Conservation (phyloP, 2,329 filamentous ascomycete species). For the Arthroderma uncinatum region DNA sequence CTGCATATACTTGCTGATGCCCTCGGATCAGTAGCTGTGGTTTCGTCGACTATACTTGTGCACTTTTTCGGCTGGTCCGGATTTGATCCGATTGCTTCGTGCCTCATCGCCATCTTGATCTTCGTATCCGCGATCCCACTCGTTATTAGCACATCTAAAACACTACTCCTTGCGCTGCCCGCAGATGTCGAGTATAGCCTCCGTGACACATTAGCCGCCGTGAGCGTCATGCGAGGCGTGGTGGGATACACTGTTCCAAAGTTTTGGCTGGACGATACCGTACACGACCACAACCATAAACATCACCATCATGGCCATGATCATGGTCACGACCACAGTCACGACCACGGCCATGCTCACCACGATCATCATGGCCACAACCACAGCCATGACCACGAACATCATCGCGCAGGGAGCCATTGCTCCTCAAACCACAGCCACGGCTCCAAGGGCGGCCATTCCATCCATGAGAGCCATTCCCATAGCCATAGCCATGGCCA, state of each 20-base stretch:
- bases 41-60: slow-evolving; percentile 78
- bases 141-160: slow-evolving; percentile 71
- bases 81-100: slow-evolving; percentile 90
- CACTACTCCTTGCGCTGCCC: slow-evolving; percentile 72
- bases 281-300: slow-evolving; percentile 22
- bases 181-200: slow-evolving; percentile 78
- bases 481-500: too few species aligned
- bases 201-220: slow-evolving; percentile 72
- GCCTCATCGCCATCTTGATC: slow-evolving; percentile 84
- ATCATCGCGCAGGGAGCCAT: slow-evolving; percentile 23
- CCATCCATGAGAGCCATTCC: slow-evolving; percentile 18
- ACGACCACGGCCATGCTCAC: too few species aligned
- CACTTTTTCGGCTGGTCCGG: slow-evolving; percentile 82
- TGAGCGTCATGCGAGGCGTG: slow-evolving; percentile 72
- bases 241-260: slow-evolving; percentile 75
- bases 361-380: slow-evolving; percentile 22
- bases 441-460: slow-evolving; percentile 16
- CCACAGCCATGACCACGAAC: slow-evolving; percentile 22
- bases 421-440: slow-evolving; percentile 19
- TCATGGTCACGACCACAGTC: too few species aligned
- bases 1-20: slow-evolving; percentile 91
- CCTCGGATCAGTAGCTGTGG: slow-evolving; percentile 85
- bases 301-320: slow-evolving; percentile 24
- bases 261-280: slow-evolving; percentile 77
- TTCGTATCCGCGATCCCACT: slow-evolving; percentile 85